phyloP scores from a whole-genome alignment of 371 early-diverging fungal genomes.

The Choanephora cucurbitarum region DNA sequence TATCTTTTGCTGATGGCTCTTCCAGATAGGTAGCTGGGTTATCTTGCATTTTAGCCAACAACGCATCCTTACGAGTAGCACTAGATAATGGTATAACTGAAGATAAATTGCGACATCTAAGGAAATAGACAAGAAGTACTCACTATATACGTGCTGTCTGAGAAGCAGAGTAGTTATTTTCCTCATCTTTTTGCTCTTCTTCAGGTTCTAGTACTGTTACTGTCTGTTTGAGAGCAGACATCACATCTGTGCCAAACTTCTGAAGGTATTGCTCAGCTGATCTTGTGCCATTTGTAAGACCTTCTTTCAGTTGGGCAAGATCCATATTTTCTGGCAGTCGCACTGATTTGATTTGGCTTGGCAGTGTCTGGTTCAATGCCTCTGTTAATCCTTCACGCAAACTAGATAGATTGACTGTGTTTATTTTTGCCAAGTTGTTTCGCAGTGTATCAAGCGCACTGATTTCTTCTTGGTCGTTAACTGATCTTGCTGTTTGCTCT shows the following conservation, averaged over 20 bases:
- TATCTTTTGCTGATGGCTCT: slow-evolving; percentile 29
- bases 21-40: slow-evolving; percentile 36
- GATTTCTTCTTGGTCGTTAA: background rate
- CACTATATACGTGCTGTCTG: slow-evolving; percentile 36
- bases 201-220: slow-evolving; percentile 44
- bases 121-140: background rate
- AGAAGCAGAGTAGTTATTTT: slow-evolving; percentile 6
- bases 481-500: slow-evolving; percentile 12
- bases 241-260: slow-evolving; percentile 47
- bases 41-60: slow-evolving; percentile 42
- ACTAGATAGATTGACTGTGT: slow-evolving; percentile 28
- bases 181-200: slow-evolving; percentile 16
- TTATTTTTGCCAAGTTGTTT: slow-evolving; percentile 33
- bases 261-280: slow-evolving; percentile 56
- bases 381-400: slow-evolving; percentile 27
- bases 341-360: slow-evolving; percentile 29
- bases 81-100: slow-evolving; percentile 25
- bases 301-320: slow-evolving; percentile 39
- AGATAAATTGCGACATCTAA: background rate
- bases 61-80: slow-evolving; percentile 46
- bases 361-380: slow-evolving; percentile 28
- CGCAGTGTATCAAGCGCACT: slow-evolving; percentile 20
- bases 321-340: slow-evolving; percentile 49
- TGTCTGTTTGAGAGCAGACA: slow-evolving; percentile 35
- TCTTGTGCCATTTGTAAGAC: slow-evolving; percentile 42